Evolutionary conservation across 2,329 filamentous ascomycete genomes (phyloP).

Genomic region (Allantophomopsis lycopodina): DNA sequence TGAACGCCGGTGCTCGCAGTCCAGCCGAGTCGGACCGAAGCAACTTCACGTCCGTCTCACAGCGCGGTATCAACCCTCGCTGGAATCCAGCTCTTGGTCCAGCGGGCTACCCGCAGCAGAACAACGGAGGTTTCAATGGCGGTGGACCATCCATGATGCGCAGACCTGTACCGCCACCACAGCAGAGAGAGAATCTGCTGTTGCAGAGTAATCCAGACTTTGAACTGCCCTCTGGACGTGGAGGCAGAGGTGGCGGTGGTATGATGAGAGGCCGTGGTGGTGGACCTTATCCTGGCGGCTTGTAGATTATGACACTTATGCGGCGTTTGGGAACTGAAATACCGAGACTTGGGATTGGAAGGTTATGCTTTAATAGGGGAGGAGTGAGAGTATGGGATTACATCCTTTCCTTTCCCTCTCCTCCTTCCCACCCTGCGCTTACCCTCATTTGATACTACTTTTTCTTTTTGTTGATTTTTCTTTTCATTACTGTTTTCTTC

Average conservation of each 20-base stretch:
- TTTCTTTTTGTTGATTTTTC: no score
- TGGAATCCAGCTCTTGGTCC: slow-evolving; percentile 41
- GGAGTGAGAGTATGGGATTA: no score
- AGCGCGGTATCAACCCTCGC: slow-evolving; percentile 75
- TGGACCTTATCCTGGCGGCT: slow-evolving; percentile 33
- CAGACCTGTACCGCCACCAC: slow-evolving; percentile 6
- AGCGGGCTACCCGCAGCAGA: slow-evolving; percentile 20
- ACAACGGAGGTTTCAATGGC: no score
- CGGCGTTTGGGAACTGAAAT: no score
- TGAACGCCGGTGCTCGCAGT: slow-evolving; percentile 48
- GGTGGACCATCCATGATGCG: slow-evolving; percentile 24
- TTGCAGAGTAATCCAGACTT: slow-evolving; percentile 80
- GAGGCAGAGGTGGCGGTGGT: slow-evolving; percentile 8
- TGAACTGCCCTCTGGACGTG: slow-evolving; percentile 39
- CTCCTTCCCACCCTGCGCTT: no score
- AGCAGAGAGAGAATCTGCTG: slow-evolving; percentile 54
- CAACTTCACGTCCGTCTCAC: slow-evolving; percentile 82
- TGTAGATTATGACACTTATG: no score
- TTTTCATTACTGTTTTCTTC: no score
- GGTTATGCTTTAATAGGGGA: no score
- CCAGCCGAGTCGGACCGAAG: slow-evolving; percentile 68
- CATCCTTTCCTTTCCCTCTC: no score
- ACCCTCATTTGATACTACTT: no score
- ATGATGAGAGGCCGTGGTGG: slow-evolving; percentile 13
- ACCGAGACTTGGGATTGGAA: no score